These are phyloP conservation scores for Ceratocystis lukuohia DNA, from an alignment of 2,329 filamentous ascomycete species.

Conservation along the genomic window DNA sequence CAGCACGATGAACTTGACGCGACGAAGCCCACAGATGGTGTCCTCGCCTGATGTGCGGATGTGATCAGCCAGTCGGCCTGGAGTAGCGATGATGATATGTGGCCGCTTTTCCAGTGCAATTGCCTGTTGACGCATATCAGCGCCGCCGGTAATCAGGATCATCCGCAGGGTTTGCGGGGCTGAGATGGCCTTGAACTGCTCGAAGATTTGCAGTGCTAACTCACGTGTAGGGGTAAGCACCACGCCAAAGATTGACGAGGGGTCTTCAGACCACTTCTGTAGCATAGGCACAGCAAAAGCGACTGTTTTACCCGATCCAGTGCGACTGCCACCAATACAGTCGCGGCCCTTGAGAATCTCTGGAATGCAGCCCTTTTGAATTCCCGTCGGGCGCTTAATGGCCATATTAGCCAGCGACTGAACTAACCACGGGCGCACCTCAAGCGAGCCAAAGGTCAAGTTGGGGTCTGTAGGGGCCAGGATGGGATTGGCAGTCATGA, in stretches of 20 bases:
- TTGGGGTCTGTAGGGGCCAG: conserved; percentile 42
- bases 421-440: conserved; percentile 76
- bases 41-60: conserved; percentile 84
- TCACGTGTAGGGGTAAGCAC: conserved; percentile 84
- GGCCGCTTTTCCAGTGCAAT: conserved; percentile 69
- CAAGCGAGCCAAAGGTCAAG: conserved; percentile 56
- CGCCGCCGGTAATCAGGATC: conserved; percentile 78
- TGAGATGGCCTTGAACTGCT: conserved; percentile 89
- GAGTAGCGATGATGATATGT: conserved; percentile 88
- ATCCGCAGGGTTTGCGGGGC: conserved; percentile 77
- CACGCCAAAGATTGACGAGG: conserved; percentile 77
- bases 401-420: conserved; percentile 62
- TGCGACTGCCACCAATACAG: conserved; percentile 87
- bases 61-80: conserved; percentile 84
- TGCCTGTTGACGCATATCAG: conserved; percentile 84
- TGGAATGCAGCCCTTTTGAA: conserved; percentile 86
- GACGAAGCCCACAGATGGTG: conserved; percentile 66
- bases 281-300: conserved; percentile 91
- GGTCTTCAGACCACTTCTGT: conserved; percentile 86
- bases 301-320: conserved; percentile 93
- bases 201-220: conserved; percentile 87
- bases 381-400: conserved; percentile 77
- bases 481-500: conserved; percentile 27
- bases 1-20: conserved; percentile 75
- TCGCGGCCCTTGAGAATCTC: conserved; percentile 83